Evolutionary conservation across 139 green algal genomes (phyloP).

Genomic region (Pseudopediastrum boryanum): DNA sequence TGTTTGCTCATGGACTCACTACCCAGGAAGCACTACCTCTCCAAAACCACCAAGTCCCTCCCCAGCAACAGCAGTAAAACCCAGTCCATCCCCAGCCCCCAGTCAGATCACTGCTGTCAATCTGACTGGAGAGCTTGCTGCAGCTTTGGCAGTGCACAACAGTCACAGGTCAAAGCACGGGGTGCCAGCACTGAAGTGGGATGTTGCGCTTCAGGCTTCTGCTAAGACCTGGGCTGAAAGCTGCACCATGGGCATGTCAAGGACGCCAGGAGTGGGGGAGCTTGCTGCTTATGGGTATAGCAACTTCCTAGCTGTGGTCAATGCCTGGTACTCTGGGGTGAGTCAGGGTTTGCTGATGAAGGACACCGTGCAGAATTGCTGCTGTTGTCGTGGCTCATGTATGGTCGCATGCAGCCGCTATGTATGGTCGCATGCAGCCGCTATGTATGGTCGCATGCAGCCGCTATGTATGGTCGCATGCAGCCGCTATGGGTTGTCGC

Average conservation of each 20-base stretch:
- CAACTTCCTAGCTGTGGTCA: slow-evolving; percentile 6
- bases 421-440: no score
- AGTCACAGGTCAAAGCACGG: background rate
- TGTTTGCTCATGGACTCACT: no score
- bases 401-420: no score
- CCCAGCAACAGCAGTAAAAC: background rate
- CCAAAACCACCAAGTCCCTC: background rate
- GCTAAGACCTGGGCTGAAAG: slow-evolving; percentile 30
- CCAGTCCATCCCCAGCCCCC: background rate
- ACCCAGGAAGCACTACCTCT: background rate
- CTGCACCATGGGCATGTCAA: slow-evolving; percentile 27
- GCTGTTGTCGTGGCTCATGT: no score
- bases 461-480: no score
- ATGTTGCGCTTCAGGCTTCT: slow-evolving; percentile 12
- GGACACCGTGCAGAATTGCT: background rate
- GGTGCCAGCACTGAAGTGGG: slow-evolving; percentile 35
- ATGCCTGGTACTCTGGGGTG: slow-evolving; percentile 41
- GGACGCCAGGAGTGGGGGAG: slow-evolving; percentile 29
- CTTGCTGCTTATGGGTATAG: slow-evolving; percentile 26
- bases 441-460: no score
- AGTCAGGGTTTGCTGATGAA: background rate
- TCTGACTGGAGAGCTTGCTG: slow-evolving; percentile 16
- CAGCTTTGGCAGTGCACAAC: slow-evolving; percentile 9
- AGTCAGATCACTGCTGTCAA: background rate
- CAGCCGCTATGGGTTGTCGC: no score